These are phyloP conservation scores for Trichoderma lentiforme DNA, from an alignment of 2,329 filamentous ascomycete genomes.

Conservation along the genomic window DNA sequence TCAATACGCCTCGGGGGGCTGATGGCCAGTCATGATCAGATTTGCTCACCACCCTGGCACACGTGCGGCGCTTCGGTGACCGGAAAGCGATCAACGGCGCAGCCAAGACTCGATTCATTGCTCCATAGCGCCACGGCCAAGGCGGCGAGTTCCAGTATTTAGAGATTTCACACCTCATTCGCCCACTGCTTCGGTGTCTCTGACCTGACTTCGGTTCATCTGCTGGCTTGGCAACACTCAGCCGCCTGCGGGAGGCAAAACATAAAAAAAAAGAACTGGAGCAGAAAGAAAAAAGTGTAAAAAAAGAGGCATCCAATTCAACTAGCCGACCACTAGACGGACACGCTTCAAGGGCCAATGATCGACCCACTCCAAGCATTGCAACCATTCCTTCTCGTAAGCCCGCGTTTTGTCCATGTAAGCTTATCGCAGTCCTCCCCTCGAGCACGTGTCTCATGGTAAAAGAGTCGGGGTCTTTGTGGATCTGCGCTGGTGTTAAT, in stretches of 20 bases:
- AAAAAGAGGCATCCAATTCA: background rate
- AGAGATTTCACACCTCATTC: background rate
- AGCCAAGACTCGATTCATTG: background rate
- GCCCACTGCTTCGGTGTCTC: background rate
- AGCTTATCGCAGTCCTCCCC: background rate
- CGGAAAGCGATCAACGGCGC: background rate
- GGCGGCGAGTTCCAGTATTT: background rate
- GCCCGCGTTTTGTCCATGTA: background rate
- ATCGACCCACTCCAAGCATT: background rate
- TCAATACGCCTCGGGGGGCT: background rate
- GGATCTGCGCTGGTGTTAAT: background rate
- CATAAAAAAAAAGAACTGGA: background rate
- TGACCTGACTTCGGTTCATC: background rate
- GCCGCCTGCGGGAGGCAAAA: background rate
- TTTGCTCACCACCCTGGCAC: background rate
- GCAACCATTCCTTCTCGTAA: background rate
- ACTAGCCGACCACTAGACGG: background rate
- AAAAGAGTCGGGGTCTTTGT: background rate
- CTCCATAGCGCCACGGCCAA: background rate
- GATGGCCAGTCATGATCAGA: background rate
- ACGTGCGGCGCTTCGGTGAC: constrained; percentile 14
- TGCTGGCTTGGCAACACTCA: background rate
- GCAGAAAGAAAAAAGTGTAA: background rate
- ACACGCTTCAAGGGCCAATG: background rate
- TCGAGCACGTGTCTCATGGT: background rate